Evolutionary conservation across 2,329 filamentous ascomycete genomes (phyloP).

Genomic region (Helotiales sp.): DNA sequence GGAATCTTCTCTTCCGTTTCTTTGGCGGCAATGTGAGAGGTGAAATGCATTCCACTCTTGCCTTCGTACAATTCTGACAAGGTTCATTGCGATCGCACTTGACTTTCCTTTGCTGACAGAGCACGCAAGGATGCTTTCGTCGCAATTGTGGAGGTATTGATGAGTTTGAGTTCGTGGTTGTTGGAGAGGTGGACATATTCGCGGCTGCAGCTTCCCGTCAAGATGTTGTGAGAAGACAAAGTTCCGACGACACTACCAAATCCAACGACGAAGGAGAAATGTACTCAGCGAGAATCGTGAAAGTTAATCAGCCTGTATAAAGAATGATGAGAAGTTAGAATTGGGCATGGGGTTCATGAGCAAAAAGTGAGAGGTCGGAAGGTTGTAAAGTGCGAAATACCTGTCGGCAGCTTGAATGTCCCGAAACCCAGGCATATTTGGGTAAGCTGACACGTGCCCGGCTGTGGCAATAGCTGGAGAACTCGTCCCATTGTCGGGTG

Average conservation of each 20-base stretch:
- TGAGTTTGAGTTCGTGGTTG: background rate
- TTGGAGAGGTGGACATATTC: background rate
- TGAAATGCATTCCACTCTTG: conserved; percentile 28
- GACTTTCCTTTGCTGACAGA: conserved; percentile 32
- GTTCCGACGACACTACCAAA: no score
- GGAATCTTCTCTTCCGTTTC: conserved; percentile 28
- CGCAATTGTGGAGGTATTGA: background rate
- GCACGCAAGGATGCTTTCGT: conserved; percentile 28
- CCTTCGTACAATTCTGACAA: conserved; percentile 30
- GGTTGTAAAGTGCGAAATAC: background rate
- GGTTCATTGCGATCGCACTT: conserved; percentile 31
- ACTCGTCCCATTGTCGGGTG: background rate
- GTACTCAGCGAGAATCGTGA: background rate
- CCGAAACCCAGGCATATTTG: background rate
- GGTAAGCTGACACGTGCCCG: no score
- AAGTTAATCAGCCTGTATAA: background rate
- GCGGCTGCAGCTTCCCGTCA: no score
- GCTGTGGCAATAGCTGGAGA: no score
- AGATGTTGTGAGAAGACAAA: no score
- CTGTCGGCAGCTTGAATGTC: background rate
- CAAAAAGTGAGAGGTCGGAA: background rate
- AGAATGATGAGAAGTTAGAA: background rate
- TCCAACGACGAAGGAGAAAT: background rate
- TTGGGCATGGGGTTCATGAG: background rate
- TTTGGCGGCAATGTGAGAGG: conserved; percentile 22